Conservation (phyloP, 2,329 filamentous ascomycete genomes). For the Nakataea oryzae region DNA sequence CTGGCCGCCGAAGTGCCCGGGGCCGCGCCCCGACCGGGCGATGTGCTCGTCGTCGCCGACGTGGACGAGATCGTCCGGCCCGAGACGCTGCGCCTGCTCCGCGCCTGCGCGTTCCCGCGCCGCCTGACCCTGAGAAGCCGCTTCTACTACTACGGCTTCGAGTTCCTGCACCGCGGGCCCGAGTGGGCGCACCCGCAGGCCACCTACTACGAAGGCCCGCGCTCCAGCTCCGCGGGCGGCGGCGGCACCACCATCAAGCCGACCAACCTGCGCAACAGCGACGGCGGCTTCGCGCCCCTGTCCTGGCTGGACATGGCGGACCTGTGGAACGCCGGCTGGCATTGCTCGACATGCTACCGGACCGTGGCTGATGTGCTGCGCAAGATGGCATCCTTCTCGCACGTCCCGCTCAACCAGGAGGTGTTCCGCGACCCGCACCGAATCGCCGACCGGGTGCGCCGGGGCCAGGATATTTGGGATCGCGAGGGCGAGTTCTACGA, state of each 20-base stretch:
- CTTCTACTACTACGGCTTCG: conserved; percentile 49
- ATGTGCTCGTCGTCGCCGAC: conserved; percentile 49
- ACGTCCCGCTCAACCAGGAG: conserved; percentile 39
- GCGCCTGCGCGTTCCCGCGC: conserved; percentile 39
- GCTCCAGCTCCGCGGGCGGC: background rate
- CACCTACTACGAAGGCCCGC: conserved; percentile 37
- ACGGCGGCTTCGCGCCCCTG: conserved; percentile 26
- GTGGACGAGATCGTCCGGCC: conserved; percentile 50
- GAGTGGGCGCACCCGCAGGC: conserved; percentile 52
- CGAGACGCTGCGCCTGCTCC: conserved; percentile 33
- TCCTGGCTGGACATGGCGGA: conserved; percentile 30
- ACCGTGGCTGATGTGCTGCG: conserved; percentile 43
- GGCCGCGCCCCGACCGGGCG: conserved; percentile 30
- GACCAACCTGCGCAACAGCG: conserved; percentile 38
- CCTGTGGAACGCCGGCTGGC: conserved; percentile 44
- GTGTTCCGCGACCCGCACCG: conserved; percentile 33
- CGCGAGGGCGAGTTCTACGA: conserved; percentile 34
- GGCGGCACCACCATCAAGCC: conserved; percentile 36
- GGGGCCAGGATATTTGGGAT: conserved; percentile 45
- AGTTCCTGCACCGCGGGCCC: conserved; percentile 32
- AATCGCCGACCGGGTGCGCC: conserved; percentile 39
- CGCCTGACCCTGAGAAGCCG: conserved; percentile 38
- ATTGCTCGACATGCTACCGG: conserved; percentile 51
- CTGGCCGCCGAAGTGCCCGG: conserved; percentile 24
- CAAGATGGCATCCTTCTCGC: conserved; percentile 47